Evolutionary conservation across 345 rosid genomes (phyloP).

Genomic region (Toxicodendron radicans): DNA sequence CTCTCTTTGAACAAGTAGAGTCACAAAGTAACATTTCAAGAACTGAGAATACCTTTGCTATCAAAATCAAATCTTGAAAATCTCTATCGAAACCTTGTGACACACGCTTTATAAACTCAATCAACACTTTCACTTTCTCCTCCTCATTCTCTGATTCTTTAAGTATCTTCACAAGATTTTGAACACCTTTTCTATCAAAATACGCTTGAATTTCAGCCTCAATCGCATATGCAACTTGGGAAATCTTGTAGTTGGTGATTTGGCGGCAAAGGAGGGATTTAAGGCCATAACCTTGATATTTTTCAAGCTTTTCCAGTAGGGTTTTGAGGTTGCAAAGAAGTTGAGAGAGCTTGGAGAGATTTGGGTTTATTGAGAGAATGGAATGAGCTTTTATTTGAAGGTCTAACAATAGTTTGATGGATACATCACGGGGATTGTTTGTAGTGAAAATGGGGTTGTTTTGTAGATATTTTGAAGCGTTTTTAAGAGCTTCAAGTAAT

Average conservation of each 20-base stretch:
- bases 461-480: constrained; percentile 42
- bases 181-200: constrained; percentile 34
- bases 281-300: constrained; percentile 28
- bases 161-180: constrained; percentile 30
- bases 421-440: constrained; percentile 20
- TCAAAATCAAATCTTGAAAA: constrained; percentile 51
- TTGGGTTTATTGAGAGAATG: constrained; percentile 22
- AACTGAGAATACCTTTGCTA: constrained; percentile 40
- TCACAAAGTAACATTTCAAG: constrained; percentile 43
- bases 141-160: constrained; percentile 27
- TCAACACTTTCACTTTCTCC: constrained; percentile 38
- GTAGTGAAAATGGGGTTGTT: constrained; percentile 33
- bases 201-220: constrained; percentile 37
- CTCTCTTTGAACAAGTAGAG: constrained; percentile 21
- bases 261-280: constrained; percentile 39
- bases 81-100: constrained; percentile 47
- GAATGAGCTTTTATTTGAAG: constrained; percentile 21
- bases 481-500: constrained; percentile 31
- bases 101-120: constrained; percentile 39
- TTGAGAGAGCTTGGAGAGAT: constrained; percentile 34
- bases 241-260: constrained; percentile 39
- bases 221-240: constrained; percentile 30
- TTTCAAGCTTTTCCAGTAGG: constrained; percentile 32
- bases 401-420: constrained; percentile 28
- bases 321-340: constrained; percentile 37